Evolutionary conservation across 345 rosid species (phyloP).

Genomic region (Lepidium africanum): DNA sequence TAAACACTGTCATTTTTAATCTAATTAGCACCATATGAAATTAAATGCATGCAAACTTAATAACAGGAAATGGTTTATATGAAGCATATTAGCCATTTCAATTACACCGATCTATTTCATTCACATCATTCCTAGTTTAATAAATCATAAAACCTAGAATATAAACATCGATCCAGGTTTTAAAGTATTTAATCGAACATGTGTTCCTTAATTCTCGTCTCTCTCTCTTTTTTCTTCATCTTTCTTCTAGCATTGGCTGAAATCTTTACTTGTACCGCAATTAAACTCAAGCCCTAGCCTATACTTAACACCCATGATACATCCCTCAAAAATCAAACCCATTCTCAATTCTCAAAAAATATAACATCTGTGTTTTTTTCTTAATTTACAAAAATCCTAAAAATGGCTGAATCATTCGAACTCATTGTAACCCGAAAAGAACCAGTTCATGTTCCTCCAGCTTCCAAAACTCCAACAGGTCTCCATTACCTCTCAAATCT

Average conservation of each 20-base stretch:
- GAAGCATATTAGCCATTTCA: background rate
- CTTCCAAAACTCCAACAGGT: constrained; percentile 56
- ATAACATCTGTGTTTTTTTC: background rate
- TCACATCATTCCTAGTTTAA: background rate
- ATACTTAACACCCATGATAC: constrained; percentile 12
- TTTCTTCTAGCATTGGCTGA: constrained; percentile 4
- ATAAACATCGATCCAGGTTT: background rate
- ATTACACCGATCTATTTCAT: background rate
- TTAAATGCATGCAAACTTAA: background rate
- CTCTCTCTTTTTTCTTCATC: background rate
- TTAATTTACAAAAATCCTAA: background rate
- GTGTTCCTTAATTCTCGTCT: background rate
- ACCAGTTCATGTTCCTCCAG: constrained; percentile 56
- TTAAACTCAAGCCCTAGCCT: constrained; percentile 17
- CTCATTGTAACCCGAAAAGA: constrained; percentile 40
- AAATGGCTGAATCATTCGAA: constrained; percentile 43
- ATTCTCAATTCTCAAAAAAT: background rate
- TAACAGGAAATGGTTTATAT: background rate
- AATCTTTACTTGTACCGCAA: constrained; percentile 25
- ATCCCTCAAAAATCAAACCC: background rate
- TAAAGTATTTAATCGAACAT: background rate
- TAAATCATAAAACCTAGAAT: background rate
- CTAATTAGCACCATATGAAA: too few relatives aligned
- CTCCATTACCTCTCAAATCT: constrained; percentile 71
- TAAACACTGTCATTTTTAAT: background rate